Evolutionary conservation across 805 yeast genomes (phyloP).

Genomic region (Kodamaea restingae): DNA sequence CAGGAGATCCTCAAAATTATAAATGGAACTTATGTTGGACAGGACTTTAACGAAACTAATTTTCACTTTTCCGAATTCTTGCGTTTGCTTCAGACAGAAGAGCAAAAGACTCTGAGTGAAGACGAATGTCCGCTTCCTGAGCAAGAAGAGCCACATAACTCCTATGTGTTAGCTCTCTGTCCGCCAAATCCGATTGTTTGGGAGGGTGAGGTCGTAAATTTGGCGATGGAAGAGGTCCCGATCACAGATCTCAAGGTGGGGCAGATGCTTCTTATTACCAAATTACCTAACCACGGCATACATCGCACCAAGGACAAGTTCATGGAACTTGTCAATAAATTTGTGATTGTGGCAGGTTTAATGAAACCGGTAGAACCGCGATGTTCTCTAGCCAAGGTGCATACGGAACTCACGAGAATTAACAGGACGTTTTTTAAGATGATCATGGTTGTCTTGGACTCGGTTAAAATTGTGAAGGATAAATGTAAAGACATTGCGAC

Average conservation of each 20-base stretch:
- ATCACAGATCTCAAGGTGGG: slow-evolving; percentile 62
- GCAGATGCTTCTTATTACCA: slow-evolving; percentile 61
- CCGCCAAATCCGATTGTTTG: slow-evolving; percentile 85
- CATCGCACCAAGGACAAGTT: slow-evolving; percentile 55
- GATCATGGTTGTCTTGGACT: slow-evolving; percentile 59
- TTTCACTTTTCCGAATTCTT: slow-evolving; percentile 27
- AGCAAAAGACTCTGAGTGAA: slow-evolving; percentile 1
- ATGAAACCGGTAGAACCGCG: slow-evolving; percentile 52
- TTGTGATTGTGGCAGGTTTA: slow-evolving; percentile 36
- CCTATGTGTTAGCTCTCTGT: slow-evolving; percentile 68
- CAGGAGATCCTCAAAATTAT: slow-evolving; percentile 36
- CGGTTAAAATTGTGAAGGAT: slow-evolving; percentile 48
- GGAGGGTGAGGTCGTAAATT: slow-evolving; percentile 74
- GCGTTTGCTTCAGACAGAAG: slow-evolving; percentile 11
- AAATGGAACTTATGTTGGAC: slow-evolving; percentile 38
- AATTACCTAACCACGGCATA: slow-evolving; percentile 58
- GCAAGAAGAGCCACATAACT: slow-evolving; percentile 34
- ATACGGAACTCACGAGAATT: slow-evolving; percentile 63
- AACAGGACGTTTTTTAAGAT: slow-evolving; percentile 66
- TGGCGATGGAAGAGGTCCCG: slow-evolving; percentile 46
- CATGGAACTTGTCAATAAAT: slow-evolving; percentile 52
- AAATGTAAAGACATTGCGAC: slow-evolving; percentile 51
- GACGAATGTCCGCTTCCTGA: background rate
- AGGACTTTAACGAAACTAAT: slow-evolving; percentile 25
- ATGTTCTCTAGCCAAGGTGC: slow-evolving; percentile 69